Evolutionary conservation across 129 eudicot species (phyloP), one percentile per base, ranked within the genome.

Genomic region (Tagetes patula): DNA sequence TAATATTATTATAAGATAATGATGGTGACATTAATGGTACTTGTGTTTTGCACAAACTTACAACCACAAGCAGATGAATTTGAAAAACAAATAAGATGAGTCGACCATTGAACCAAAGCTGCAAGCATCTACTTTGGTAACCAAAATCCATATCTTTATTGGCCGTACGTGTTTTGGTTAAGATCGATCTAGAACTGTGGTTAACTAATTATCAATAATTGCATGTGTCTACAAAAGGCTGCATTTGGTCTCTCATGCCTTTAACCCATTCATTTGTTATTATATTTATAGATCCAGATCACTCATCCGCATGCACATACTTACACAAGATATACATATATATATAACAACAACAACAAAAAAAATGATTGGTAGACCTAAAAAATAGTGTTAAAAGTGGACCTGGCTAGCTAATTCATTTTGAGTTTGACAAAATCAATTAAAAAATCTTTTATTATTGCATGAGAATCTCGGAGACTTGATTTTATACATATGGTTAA

Each of bases 131-230:
- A 33, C 62, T 75, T 75, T 70, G 81, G 69, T 27, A 70, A 53
- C 76, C 56, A 75, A 75, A 64, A 47, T 37, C 63, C 76, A 75
- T 75, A 27, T 48, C 56, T 79, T 67, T 79, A 79, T 73, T 77
- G 77, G 76, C 27, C 27, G 27, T 20, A 20, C 27, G 27, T 20
- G 37, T 67, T 62, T 73, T 78, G 71, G 65, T 47, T 72, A 73
- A 67, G 49, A 39, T 13, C 20, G 10, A 20, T 5, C 62, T 41
- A 71, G 45, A 69, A 69, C 45, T 47, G 38, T 69, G 36, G 55
- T 60, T 30, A 42, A 71, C 7, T 48, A 78, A 71, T 78, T 32
- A 78, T 78, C 54, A 77, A 70, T 77, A 39, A 77, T 77, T 62
- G 71, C 62, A 38, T 53, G 32, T 45, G 10, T 3, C 36, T 43